phyloP scores from a whole-genome alignment of 345 rosid genomes.

The Eutrema japonicum region DNA sequence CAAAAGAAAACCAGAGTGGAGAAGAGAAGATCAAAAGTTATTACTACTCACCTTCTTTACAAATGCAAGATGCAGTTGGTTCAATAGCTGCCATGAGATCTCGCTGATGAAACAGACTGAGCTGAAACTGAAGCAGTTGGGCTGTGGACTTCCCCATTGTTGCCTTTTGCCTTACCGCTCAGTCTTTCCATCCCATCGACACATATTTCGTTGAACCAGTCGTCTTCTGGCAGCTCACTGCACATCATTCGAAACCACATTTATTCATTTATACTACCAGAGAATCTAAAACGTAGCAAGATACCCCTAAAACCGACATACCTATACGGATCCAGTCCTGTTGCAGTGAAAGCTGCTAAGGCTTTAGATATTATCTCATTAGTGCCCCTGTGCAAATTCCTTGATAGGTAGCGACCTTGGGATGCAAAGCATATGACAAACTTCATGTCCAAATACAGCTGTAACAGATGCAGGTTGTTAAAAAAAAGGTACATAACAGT shows the following conservation, averaged over 20 bases:
- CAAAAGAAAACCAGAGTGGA: slow-evolving; percentile 21
- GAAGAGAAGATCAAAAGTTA: slow-evolving; percentile 28
- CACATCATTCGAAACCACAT: slow-evolving; percentile 21
- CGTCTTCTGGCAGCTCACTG: slow-evolving; percentile 91
- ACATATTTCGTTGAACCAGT: slow-evolving; percentile 86
- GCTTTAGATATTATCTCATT: slow-evolving; percentile 90
- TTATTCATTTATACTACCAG: slow-evolving; percentile 10
- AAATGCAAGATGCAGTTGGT: slow-evolving; percentile 30
- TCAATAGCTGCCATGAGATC: slow-evolving; percentile 83
- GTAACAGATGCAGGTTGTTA: slow-evolving; percentile 43
- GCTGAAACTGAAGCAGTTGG: slow-evolving; percentile 98
- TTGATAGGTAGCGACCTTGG: slow-evolving; percentile 94
- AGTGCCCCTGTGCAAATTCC: slow-evolving; percentile 85
- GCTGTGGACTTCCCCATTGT: slow-evolving; percentile 81
- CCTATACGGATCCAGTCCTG: slow-evolving; percentile 96
- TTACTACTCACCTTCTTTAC: slow-evolving; percentile 28
- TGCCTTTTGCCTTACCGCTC: slow-evolving; percentile 81
- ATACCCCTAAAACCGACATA: slow-evolving; percentile 35
- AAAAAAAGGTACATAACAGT: background rate
- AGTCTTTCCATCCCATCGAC: slow-evolving; percentile 80
- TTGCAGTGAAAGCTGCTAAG: slow-evolving; percentile 76
- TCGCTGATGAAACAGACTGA: slow-evolving; percentile 88
- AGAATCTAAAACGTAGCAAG: slow-evolving; percentile 2
- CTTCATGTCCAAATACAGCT: slow-evolving; percentile 96
- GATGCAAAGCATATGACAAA: slow-evolving; percentile 92